These are phyloP conservation scores for Vanrija pseudolonga DNA, from an alignment of 1,284 basidiomycete genomes.

Conservation along the genomic window DNA sequence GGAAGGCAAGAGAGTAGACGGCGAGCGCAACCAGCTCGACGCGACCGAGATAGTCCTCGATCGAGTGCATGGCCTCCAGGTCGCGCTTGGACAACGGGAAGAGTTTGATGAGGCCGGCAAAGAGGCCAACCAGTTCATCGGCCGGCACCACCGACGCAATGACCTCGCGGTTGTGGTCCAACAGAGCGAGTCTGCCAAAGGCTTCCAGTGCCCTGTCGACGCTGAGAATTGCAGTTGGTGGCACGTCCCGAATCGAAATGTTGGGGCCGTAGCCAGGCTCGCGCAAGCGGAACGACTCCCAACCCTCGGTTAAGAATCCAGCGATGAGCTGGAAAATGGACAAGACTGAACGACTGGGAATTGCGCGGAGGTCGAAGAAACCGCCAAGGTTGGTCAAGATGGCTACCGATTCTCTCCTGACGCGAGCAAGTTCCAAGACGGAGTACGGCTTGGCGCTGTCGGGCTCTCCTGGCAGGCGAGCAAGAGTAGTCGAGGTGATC, in stretches of 20 bases:
- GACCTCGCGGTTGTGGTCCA: constrained; percentile 74
- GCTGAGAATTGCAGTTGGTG: constrained; percentile 26
- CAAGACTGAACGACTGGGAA: constrained; percentile 53
- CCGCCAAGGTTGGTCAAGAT: constrained; percentile 66
- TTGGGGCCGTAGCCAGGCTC: constrained; percentile 48
- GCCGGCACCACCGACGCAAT: constrained; percentile 62
- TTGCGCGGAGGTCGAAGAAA: constrained; percentile 51
- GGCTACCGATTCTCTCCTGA: constrained; percentile 73
- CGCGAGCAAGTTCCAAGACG: constrained; percentile 64
- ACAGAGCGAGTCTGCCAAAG: constrained; percentile 69
- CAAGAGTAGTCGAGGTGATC: constrained; percentile 55
- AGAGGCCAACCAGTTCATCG: constrained; percentile 60
- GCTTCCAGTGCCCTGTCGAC: constrained; percentile 66
- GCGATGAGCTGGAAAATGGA: constrained; percentile 65
- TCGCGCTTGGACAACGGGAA: constrained; percentile 75
- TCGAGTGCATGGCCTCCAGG: constrained; percentile 60
- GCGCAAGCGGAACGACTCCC: constrained; percentile 59
- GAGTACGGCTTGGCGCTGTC: constrained; percentile 52
- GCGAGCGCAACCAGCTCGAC: constrained; percentile 73
- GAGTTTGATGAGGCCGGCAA: constrained; percentile 69
- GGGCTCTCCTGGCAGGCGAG: constrained; percentile 46
- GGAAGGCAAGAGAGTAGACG: constrained; percentile 81
- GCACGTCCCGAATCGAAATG: constrained; percentile 24
- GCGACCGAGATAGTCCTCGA: constrained; percentile 67
- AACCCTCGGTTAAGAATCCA: constrained; percentile 59